phyloP scores from a whole-genome alignment of 306 rosid genomes.

The Begonia masoniana region DNA sequence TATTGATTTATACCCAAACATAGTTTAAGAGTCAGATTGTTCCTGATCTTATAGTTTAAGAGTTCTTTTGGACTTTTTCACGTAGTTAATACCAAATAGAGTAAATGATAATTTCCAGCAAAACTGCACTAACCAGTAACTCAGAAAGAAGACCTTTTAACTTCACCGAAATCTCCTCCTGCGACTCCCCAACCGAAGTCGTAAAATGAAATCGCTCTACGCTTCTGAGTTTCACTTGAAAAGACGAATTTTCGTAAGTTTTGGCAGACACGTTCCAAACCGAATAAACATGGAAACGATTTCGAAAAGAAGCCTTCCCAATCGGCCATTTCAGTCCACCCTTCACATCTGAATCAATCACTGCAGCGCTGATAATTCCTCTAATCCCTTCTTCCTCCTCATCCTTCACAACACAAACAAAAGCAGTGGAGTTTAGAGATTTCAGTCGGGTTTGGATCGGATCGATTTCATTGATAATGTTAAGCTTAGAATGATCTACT shows the following conservation, averaged over 20 bases:
- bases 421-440: neutral
- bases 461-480: neutral
- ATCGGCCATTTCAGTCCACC: conserved; percentile 59
- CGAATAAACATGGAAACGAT: conserved; percentile 27
- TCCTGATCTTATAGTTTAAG: too few species aligned
- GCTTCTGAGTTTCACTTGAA: conserved; percentile 29
- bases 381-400: conserved; percentile 32
- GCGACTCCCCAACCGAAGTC: conserved; percentile 2
- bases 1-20: too few species aligned
- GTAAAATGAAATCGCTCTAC: conserved; percentile 34
- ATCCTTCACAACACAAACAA: conserved; percentile 21
- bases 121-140: too few species aligned
- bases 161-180: too few species aligned
- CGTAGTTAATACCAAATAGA: too few species aligned
- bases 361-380: conserved; percentile 29
- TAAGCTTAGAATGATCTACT: neutral
- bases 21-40: too few species aligned
- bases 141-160: too few species aligned
- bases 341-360: conserved; percentile 34
- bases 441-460: too few species aligned
- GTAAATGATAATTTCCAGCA: too few species aligned
- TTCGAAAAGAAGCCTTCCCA: conserved; percentile 28
- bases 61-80: too few species aligned
- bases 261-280: conserved; percentile 25
- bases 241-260: conserved; percentile 14